A percentile compares a stretch with the other conserved stretches of the same genome.
These are phyloP conservation scores for Polyporus arcularius DNA, from an alignment of 768 basidiomycete genomes.

Conservation along the genomic window DNA sequence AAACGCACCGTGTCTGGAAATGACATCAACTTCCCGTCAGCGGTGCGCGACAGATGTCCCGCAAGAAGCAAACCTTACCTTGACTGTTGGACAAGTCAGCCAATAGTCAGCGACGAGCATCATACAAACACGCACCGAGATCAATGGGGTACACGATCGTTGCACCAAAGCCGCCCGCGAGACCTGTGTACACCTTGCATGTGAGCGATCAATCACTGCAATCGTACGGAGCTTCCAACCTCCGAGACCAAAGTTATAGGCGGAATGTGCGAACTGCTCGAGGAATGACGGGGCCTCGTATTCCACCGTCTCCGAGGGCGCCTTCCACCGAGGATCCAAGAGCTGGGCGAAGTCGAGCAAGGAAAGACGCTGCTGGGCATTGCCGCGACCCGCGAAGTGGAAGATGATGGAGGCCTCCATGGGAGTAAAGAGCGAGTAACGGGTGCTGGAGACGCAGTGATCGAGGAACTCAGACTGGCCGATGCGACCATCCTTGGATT, in stretches of 20 bases:
- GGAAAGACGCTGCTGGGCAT: slow-evolving; percentile 67
- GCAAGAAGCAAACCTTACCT: slow-evolving; percentile 48
- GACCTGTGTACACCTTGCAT: slow-evolving; percentile 43
- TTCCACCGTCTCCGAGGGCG: slow-evolving; percentile 56
- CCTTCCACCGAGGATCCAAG: slow-evolving; percentile 85
- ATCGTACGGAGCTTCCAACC: slow-evolving; percentile 42
- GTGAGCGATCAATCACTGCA: slow-evolving; percentile 1
- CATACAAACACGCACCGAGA: slow-evolving; percentile 58
- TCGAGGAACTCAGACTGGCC: slow-evolving; percentile 95
- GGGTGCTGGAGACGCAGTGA: slow-evolving; percentile 79
- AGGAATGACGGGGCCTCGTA: slow-evolving; percentile 45
- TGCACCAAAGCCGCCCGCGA: slow-evolving; percentile 93
- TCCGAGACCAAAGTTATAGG: slow-evolving; percentile 88
- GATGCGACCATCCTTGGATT: slow-evolving; percentile 94
- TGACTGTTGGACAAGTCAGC: slow-evolving; percentile 48
- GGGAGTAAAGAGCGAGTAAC: slow-evolving; percentile 94
- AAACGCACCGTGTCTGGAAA: slow-evolving; percentile 56
- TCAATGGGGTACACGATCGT: slow-evolving; percentile 99
- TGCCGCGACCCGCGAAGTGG: slow-evolving; percentile 91
- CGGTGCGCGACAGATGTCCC: background rate
- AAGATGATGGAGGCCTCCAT: slow-evolving; percentile 99
- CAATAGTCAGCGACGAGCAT: slow-evolving; percentile 13
- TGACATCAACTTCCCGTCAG: background rate
- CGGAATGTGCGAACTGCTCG: slow-evolving; percentile 63
- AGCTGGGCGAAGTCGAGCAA: slow-evolving; percentile 91